Percentiles rank a stretch among this genome's conserved stretches.
These are phyloP conservation scores for Curvularia hawaiiensis DNA, from an alignment of 2,329 filamentous ascomycete species.

Conservation along the genomic window DNA sequence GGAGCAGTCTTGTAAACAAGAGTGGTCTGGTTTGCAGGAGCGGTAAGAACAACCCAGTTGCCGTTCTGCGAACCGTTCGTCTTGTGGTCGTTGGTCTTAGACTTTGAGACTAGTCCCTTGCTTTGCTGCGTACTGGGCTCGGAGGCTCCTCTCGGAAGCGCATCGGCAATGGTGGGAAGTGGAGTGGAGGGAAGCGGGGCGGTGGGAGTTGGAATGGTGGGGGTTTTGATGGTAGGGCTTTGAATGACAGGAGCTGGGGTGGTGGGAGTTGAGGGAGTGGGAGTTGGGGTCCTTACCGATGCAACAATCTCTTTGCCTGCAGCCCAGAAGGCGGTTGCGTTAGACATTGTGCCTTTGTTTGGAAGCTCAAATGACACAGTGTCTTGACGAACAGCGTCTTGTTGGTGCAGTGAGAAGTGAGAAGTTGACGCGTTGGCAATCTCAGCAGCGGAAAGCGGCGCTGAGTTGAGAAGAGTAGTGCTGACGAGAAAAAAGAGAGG, in stretches of 20 bases:
- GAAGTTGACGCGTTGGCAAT: neutral
- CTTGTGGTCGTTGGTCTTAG: conserved; percentile 5
- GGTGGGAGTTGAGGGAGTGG: neutral
- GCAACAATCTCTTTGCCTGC: conserved; percentile 8
- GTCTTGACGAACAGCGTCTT: too few relatives aligned
- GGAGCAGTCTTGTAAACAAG: neutral
- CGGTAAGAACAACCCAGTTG: neutral
- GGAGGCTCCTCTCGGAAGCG: neutral
- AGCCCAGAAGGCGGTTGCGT: conserved; percentile 10
- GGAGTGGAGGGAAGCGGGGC: neutral
- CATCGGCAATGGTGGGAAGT: neutral
- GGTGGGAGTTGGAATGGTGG: too few relatives aligned
- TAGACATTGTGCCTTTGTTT: neutral
- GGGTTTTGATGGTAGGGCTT: too few relatives aligned
- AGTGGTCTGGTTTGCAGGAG: neutral
- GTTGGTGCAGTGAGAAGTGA: neutral
- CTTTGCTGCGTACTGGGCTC: neutral
- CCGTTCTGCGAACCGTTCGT: neutral
- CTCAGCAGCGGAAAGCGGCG: neutral
- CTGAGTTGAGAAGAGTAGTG: neutral
- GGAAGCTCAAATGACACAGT: too few relatives aligned
- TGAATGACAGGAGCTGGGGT: neutral
- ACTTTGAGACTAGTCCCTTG: conserved; percentile 10
- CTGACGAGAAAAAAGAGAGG: conserved; percentile 1
- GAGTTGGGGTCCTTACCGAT: neutral